Conservation (phyloP, 805 yeast species). For the Pichia pseudocactophila region DNA sequence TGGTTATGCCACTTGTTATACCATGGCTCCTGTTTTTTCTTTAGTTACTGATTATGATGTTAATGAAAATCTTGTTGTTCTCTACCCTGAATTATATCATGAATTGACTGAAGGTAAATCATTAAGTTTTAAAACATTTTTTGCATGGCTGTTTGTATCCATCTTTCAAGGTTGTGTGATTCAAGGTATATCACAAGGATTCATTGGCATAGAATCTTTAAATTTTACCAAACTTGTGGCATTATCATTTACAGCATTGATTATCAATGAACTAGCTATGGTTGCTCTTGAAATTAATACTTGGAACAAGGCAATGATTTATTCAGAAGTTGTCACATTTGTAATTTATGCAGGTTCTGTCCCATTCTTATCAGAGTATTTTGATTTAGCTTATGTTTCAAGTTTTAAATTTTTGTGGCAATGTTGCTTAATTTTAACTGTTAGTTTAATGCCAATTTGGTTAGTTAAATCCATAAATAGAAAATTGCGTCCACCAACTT, state of each 20-base stretch:
- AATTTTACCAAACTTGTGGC: slow-evolving; percentile 74
- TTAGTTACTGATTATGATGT: slow-evolving; percentile 87
- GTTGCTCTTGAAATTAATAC: slow-evolving; percentile 85
- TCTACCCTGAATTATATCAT: slow-evolving; percentile 91
- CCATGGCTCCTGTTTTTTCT: slow-evolving; percentile 97
- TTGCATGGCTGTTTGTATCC: slow-evolving; percentile 84
- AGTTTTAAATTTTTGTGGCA: slow-evolving; percentile 55
- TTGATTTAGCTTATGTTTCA: slow-evolving; percentile 55
- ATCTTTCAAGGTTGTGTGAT: slow-evolving; percentile 85
- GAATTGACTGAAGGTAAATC: slow-evolving; percentile 86
- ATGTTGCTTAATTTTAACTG: slow-evolving; percentile 47
- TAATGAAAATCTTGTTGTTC: slow-evolving; percentile 75
- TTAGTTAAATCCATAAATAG: slow-evolving; percentile 65
- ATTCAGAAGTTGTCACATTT: slow-evolving; percentile 63
- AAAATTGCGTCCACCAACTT: slow-evolving; percentile 82
- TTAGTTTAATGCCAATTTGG: slow-evolving; percentile 88
- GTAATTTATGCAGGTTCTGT: slow-evolving; percentile 60
- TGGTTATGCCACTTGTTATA: slow-evolving; percentile 93
- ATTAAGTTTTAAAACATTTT: slow-evolving; percentile 77
- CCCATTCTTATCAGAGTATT: slow-evolving; percentile 85
- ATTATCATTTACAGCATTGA: slow-evolving; percentile 67
- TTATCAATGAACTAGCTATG: slow-evolving; percentile 85
- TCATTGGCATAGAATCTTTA: slow-evolving; percentile 49
- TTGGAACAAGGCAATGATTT: slow-evolving; percentile 78
- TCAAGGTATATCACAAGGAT: slow-evolving; percentile 71